Evolutionary conservation across 495 filamentous ascomycete species (phyloP), one percentile per base, ranked within the genome.

Genomic region (Letharia columbiana): DNA sequence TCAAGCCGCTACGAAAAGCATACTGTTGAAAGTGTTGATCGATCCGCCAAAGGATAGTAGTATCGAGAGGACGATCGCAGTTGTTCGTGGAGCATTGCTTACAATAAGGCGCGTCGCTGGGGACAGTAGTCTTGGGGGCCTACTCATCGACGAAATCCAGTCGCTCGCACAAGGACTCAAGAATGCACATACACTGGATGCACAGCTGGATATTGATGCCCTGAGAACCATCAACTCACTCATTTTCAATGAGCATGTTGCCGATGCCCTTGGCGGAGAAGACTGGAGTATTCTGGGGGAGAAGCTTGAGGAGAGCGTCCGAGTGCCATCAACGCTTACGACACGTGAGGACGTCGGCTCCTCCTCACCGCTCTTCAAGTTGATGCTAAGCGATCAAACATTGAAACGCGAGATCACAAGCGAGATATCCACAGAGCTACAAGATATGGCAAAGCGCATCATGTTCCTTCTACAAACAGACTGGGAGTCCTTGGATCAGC

Each of bases 61-160:
- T 33, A 45, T 56, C 12, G 33, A 37, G 20, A 52, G 47, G 63
- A 18, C 44, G 33, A 45, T 15, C 15, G n/a, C 42, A 31, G 39
- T 50, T n/a, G 37, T 40, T 33, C 65, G 40, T 63, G 65, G 65
- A 58, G 57, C 58, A 50, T 62, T 68, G 17, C 11, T 42, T 47
- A 56, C 59, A 37, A 31, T 68, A 3, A 23, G 35, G 31, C 50
- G 35, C 47, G 31, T 66, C 40, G 62, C 49, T 31, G 13, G 37
- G 33, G 58, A 52, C 42, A 42, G 40, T 56, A 59, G 23, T 12
- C 28, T 52, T 7, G 58, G 37, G 9, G 37, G n/a, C 15, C 6
- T 66, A 7, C 47, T 64, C 15, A 50, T 58, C 33, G 66, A 20
- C n/a, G 35, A 61, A 9, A 40, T 68, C 23, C 17, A 49, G 31